Evolutionary conservation across 176 grass and related monocot genomes (phyloP).

Genomic region (Hyparrhenia diplandra): DNA sequence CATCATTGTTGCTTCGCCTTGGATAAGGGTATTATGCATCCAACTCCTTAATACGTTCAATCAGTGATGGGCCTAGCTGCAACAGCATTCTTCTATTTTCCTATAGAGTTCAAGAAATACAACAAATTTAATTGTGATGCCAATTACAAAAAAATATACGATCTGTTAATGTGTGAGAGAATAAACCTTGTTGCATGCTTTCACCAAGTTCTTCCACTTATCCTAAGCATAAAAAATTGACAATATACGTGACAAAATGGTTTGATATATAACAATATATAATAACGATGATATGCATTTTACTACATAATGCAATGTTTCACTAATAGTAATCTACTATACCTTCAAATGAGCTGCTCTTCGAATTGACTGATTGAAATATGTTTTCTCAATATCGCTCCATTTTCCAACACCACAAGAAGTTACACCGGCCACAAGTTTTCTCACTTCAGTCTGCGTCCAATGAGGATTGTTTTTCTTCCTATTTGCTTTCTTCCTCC

Average conservation of each 20-base stretch:
- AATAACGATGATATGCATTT: neutral
- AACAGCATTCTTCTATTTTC: neutral
- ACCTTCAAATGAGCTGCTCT: neutral
- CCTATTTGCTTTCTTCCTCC: too few relatives aligned
- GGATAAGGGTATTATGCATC: neutral
- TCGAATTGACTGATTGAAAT: neutral
- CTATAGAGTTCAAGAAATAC: neutral
- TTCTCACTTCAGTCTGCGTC: too few relatives aligned
- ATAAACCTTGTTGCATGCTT: neutral
- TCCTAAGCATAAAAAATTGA: neutral
- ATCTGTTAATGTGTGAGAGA: neutral
- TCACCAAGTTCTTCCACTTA: constrained; percentile 6
- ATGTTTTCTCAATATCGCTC: neutral
- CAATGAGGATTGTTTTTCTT: too few relatives aligned
- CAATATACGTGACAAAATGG: neutral
- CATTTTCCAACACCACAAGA: too few relatives aligned
- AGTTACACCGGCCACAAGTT: too few relatives aligned
- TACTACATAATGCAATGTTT: neutral
- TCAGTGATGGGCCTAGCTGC: neutral
- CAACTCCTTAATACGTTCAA: neutral
- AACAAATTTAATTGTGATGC: neutral
- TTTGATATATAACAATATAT: neutral
- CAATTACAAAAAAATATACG: neutral
- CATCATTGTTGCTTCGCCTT: neutral
- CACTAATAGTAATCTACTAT: neutral